phyloP scores from a whole-genome alignment of 495 filamentous ascomycete species.

The Tirmania nivea region DNA sequence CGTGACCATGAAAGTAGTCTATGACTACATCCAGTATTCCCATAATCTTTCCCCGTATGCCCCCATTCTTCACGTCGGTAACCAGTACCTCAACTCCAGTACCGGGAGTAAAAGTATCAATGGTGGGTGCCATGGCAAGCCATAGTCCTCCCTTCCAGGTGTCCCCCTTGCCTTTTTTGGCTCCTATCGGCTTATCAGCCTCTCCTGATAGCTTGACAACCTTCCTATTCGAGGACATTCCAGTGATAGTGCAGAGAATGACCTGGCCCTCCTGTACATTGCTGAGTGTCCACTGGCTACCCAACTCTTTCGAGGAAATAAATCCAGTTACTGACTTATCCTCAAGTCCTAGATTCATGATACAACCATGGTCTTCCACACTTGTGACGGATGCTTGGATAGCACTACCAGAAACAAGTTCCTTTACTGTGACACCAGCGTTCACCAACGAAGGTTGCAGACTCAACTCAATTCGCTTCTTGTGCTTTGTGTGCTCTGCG shows the following conservation, averaged over 20 bases:
- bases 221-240: constrained; percentile 53
- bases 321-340: constrained; percentile 52
- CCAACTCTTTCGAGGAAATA: constrained; percentile 70
- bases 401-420: constrained; percentile 46
- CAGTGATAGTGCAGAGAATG: constrained; percentile 59
- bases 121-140: constrained; percentile 55
- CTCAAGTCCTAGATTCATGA: constrained; percentile 75
- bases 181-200: constrained; percentile 34
- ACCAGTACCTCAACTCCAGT: constrained; percentile 71
- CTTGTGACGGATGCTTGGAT: constrained; percentile 75
- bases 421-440: constrained; percentile 41
- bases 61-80: constrained; percentile 39
- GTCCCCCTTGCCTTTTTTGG: constrained; percentile 25
- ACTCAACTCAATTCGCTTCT: constrained; percentile 64
- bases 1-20: constrained; percentile 58
- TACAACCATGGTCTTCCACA: constrained; percentile 80
- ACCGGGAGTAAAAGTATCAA: constrained; percentile 76
- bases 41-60: constrained; percentile 61
- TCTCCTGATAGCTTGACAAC: constrained; percentile 72
- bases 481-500: constrained; percentile 32
- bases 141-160: constrained; percentile 37
- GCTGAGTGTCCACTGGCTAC: constrained; percentile 32
- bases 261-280: constrained; percentile 58
- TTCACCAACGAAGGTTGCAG: constrained; percentile 58
- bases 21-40: constrained; percentile 73